Base-by-base conservation (phyloP, 768 basidiomycete species). In the Albatrellus ellisii region DNA sequence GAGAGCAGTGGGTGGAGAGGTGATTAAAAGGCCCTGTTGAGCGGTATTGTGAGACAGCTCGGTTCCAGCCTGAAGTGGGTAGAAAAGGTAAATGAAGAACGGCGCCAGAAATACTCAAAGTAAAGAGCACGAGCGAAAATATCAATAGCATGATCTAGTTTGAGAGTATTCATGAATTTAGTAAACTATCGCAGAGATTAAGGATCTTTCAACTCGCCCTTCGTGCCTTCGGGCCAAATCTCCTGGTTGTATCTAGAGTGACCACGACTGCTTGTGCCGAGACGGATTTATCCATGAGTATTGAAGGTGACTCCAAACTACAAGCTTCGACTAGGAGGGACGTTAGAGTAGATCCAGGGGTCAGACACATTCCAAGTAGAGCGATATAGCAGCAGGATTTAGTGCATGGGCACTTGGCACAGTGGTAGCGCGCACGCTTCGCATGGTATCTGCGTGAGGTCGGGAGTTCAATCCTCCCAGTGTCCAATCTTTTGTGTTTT, bases 1-100 rank as follows among this genome's bases (percentile, higher is more conserved):
- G 50, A 8, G 63, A 58, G 56, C 76, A 80, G 49, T 78, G 68
- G 26, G 45, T 11, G 20, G 32, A 18, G 15, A 42, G 41, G 33
- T 41, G 27, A 6, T 27, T 20, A 22, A 31, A 32, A n/a, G 40
- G 29, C 2, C 14, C 24, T n/a, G n/a, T n/a, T n/a, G n/a, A 12
- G 25, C 8, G 22, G 22, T 15, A 20, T 12, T n/a, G 25, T 39
- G 26, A 15, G 26, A 26, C 38, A 15, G 15, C 8, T 12, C n/a
- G n/a, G 26, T 22, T 15, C 6, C 36, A 1, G 36, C 22, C 17
- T 14, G 36, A 15, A 39, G 21, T 17, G 38, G 20, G 17, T 17
- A 11, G 40, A 31, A 27, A 22, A 31, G 29, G 37, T 39, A 39
- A 2, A 39, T 8, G 12, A 36, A 36, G 35, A 7, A 12, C 29